Base-by-base conservation (phyloP, 352 stramenopile genomes). In the Globisporangium middletonii region DNA sequence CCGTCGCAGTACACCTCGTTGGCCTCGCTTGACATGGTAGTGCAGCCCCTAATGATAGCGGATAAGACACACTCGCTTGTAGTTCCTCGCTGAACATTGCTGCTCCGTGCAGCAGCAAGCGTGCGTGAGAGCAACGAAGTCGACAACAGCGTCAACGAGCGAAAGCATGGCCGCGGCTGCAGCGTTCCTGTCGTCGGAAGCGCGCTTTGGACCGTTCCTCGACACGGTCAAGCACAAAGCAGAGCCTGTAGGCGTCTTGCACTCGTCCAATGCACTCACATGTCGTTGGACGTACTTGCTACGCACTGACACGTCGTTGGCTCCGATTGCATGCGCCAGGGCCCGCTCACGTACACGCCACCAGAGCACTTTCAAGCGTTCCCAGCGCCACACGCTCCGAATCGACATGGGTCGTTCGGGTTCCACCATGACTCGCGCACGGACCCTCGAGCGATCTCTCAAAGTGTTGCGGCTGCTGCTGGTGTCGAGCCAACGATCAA, bases 131-230 rank as follows among this genome's bases (percentile, higher is more conserved):
- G 23, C 46, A 46, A 41, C 48, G 28, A 42, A 43, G 38, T 44
- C 38, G 38, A n/a, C 35, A 18, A 18, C 38, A 44, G 38, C 9
- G 9, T 27, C 15, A 53, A 18, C 13, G 15, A 41, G 15, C 26
- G n/a, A 23, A 0, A 50, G n/a, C 45, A 57, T 87, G 75, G 73
- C 48, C 4, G 38, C 38, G 75, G 73, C 48, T 3, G 38, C 38
- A 48, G 33, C 73, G 23, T 86, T 88, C 66, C 61, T 82, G 51
- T 71, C 69, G 12, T 68, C 62, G 0, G 62, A 75, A n/a, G 55
- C 53, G 13, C 73, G 78, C 16, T 88, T 88, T 51, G 73, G 73
- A 4, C 73, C 75, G 19, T 67, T 75, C 54, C 65, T 84, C 30
- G 56, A 75, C 56, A 61, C 43, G 19, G 59, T 67, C 53, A 66